Conservation (phyloP, 176 grass and related monocot genomes). For the Otatea glauca region DNA sequence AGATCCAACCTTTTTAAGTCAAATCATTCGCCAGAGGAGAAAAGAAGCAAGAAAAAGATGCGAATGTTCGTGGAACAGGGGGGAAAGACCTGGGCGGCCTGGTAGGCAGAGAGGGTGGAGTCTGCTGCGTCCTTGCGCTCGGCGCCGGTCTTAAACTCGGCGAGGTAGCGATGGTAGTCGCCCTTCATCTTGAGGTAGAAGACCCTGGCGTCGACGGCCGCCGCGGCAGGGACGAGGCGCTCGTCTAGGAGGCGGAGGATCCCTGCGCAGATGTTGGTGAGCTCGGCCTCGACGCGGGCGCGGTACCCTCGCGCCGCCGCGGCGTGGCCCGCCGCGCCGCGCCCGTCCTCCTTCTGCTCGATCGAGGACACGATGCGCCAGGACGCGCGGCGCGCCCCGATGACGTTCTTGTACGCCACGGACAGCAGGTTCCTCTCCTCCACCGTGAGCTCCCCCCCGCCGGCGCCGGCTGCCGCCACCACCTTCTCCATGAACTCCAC, state of each 20-base stretch:
- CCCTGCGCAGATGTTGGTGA: conserved; percentile 79
- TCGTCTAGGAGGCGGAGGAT: conserved; percentile 86
- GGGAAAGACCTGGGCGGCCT: conserved; percentile 70
- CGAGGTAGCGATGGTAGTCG: conserved; percentile 94
- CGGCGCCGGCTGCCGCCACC: conserved; percentile 41
- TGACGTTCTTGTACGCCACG: conserved; percentile 99
- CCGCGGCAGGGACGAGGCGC: conserved; percentile 68
- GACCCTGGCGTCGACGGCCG: conserved; percentile 71
- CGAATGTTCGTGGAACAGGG: neutral
- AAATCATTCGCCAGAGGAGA: neutral
- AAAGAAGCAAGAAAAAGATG: neutral
- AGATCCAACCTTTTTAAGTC: conserved; percentile 33
- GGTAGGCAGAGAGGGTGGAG: conserved; percentile 75
- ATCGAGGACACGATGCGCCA: conserved; percentile 99
- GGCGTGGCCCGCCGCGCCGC: conserved; percentile 68
- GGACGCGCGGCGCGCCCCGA: conserved; percentile 84
- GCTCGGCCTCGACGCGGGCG: conserved; percentile 80
- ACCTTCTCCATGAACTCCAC: conserved; percentile 99
- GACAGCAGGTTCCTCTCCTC: conserved; percentile 99
- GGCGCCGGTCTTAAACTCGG: conserved; percentile 78
- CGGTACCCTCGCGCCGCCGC: conserved; percentile 67
- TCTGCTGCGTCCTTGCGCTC: conserved; percentile 94
- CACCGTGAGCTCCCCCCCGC: conserved; percentile 68
- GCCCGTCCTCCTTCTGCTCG: conserved; percentile 94
- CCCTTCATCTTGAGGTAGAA: conserved; percentile 99